Percentiles rank a stretch among this genome's conserved stretches.
phyloP scores from a whole-genome alignment of 352 stramenopile species.

The Globisporangium splendens region DNA sequence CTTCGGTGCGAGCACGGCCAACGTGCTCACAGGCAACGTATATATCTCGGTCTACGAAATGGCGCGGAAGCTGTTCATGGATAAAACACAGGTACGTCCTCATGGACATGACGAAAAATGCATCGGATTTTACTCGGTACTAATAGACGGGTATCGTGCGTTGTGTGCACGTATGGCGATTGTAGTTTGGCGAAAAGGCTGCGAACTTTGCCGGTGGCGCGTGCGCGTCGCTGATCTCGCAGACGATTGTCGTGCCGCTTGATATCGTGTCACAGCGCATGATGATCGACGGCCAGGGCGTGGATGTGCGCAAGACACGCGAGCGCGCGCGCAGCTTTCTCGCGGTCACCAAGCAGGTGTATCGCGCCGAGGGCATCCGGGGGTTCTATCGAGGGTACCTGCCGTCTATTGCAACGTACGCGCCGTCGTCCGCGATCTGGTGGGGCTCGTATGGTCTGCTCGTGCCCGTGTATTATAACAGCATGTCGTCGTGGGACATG shows the following conservation, averaged over 20 bases:
- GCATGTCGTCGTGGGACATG: conserved; percentile 47
- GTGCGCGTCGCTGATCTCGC: conserved; percentile 73
- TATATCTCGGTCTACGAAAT: conserved; percentile 90
- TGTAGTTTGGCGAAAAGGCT: conserved; percentile 51
- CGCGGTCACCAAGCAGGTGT: conserved; percentile 58
- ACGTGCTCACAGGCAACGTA: conserved; percentile 84
- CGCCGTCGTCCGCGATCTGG: conserved; percentile 83
- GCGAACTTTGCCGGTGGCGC: conserved; percentile 79
- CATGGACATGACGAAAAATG: too few relatives aligned
- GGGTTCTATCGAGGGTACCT: conserved; percentile 86
- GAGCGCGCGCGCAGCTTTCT: conserved; percentile 59
- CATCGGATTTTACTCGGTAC: not conserved
- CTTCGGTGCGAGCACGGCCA: conserved; percentile 83
- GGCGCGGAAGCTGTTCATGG: conserved; percentile 63
- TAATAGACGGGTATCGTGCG: not conserved
- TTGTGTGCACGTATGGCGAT: not conserved
- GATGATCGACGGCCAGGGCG: conserved; percentile 83
- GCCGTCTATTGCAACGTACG: conserved; percentile 83
- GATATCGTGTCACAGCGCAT: conserved; percentile 89
- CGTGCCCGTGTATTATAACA: conserved; percentile 66
- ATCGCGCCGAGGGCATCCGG: conserved; percentile 54
- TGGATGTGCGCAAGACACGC: conserved; percentile 51
- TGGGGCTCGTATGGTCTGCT: conserved; percentile 85
- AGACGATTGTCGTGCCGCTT: conserved; percentile 83
- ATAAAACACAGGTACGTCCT: conserved; percentile 40